Conservation (phyloP, 139 green algal species). For the Nannochloris sp. region DNA sequence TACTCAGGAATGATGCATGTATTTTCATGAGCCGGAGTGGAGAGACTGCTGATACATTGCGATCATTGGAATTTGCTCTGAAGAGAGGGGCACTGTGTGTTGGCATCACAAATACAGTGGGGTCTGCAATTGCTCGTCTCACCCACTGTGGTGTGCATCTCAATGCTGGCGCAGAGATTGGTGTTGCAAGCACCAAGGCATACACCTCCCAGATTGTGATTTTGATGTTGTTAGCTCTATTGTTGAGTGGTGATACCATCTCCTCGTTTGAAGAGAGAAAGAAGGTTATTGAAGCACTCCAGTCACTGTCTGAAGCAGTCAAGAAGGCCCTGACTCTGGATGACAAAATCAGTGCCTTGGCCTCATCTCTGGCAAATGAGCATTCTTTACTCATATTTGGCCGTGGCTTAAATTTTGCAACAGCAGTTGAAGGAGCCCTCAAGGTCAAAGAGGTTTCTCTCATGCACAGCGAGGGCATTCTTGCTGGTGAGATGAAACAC, state of each 20-base stretch:
- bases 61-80: conserved; percentile 73
- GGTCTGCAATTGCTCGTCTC: conserved; percentile 71
- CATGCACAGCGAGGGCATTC: conserved; percentile 78
- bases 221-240: conserved; percentile 87
- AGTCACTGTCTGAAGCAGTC: conserved; percentile 52
- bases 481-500: conserved; percentile 99
- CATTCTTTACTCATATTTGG: conserved; percentile 80
- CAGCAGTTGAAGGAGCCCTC: conserved; percentile 83
- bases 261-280: conserved; percentile 53
- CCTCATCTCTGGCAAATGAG: conserved; percentile 64
- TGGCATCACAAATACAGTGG: conserved; percentile 96
- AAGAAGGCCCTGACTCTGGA: conserved; percentile 60
- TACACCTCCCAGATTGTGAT: conserved; percentile 80
- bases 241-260: conserved; percentile 83
- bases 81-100: conserved; percentile 82
- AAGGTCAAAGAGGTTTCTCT: conserved; percentile 56
- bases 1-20: conserved; percentile 87
- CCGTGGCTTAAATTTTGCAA: conserved; percentile 93
- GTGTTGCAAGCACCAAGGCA: conserved; percentile 92
- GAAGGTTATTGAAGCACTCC: conserved; percentile 77
- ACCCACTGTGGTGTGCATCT: conserved; percentile 94
- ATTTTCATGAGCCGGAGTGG: conserved; percentile 89
- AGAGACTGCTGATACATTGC: conserved; percentile 94
- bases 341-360: conserved; percentile 65
- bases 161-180: conserved; percentile 92